phyloP scores from a whole-genome alignment of 768 basidiomycete genomes.

The Suillus decipiens region DNA sequence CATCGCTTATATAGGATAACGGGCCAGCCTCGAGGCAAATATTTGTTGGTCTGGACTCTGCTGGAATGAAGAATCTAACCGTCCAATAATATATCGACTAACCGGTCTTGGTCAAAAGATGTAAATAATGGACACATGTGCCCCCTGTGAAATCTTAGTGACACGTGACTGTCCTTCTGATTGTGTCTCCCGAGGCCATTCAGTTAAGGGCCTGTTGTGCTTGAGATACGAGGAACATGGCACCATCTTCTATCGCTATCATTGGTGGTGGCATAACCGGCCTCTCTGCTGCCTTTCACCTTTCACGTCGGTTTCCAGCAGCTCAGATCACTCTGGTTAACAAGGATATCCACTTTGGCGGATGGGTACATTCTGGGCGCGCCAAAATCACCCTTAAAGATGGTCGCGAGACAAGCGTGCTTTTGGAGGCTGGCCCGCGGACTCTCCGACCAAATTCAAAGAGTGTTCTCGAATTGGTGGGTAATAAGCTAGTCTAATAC shows the following conservation, averaged over 20 bases:
- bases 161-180: too few relatives aligned
- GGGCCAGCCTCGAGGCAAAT: too few relatives aligned
- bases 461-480: conserved; percentile 77
- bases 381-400: conserved; percentile 41
- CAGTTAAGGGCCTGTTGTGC: too few relatives aligned
- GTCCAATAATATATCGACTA: too few relatives aligned
- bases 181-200: too few relatives aligned
- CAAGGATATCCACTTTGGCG: conserved; percentile 63
- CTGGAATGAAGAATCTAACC: too few relatives aligned
- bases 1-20: too few relatives aligned
- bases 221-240: conserved; percentile 13
- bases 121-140: too few relatives aligned
- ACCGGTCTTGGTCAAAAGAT: too few relatives aligned
- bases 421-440: conserved; percentile 86
- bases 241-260: conserved; percentile 52
- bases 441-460: conserved; percentile 79
- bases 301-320: conserved; percentile 63
- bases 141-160: too few relatives aligned
- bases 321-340: conserved; percentile 71
- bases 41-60: too few relatives aligned
- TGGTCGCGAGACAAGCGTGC: conserved; percentile 40
- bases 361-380: conserved; percentile 78
- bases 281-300: conserved; percentile 78
- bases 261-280: conserved; percentile 84
- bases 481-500: conserved; percentile 12